phyloP scores from a whole-genome alignment of 805 yeast species.

The Saccharomycopsis guyanensis region DNA sequence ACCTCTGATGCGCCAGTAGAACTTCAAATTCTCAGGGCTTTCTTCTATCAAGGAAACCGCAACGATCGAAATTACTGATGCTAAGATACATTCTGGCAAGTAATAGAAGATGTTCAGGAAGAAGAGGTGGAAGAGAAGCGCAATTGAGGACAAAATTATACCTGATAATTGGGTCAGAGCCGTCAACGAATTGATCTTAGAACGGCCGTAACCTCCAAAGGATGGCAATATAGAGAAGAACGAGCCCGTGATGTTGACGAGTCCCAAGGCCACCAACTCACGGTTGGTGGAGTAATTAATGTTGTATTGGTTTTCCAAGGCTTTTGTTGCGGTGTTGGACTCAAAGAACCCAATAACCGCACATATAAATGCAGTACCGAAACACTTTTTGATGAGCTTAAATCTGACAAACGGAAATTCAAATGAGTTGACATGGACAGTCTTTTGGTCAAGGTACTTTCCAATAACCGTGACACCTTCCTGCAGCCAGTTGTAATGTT shows the following conservation, averaged over 20 bases:
- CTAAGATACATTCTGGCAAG: slow-evolving; percentile 38
- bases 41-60: slow-evolving; percentile 38
- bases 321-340: slow-evolving; percentile 86
- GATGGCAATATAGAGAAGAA: slow-evolving; percentile 63
- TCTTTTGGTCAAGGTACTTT: slow-evolving; percentile 22
- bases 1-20: slow-evolving; percentile 37
- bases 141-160: slow-evolving; percentile 17
- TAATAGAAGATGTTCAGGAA: slow-evolving; percentile 29
- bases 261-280: slow-evolving; percentile 84
- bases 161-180: slow-evolving; percentile 21
- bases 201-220: slow-evolving; percentile 94
- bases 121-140: slow-evolving; percentile 24
- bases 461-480: slow-evolving; percentile 35
- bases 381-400: slow-evolving; percentile 29
- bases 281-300: slow-evolving; percentile 78
- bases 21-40: slow-evolving; percentile 35
- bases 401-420: slow-evolving; percentile 20
- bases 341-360: slow-evolving; percentile 89
- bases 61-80: slow-evolving; percentile 38
- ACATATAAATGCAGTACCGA: slow-evolving; percentile 33
- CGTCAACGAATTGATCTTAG: slow-evolving; percentile 77
- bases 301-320: slow-evolving; percentile 65
- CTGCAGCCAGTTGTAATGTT: slow-evolving; percentile 31
- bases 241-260: slow-evolving; percentile 58
- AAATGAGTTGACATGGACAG: slow-evolving; percentile 7